Evolutionary conservation across 768 basidiomycete genomes (phyloP).

Genomic region (Butyriboletus loyo): DNA sequence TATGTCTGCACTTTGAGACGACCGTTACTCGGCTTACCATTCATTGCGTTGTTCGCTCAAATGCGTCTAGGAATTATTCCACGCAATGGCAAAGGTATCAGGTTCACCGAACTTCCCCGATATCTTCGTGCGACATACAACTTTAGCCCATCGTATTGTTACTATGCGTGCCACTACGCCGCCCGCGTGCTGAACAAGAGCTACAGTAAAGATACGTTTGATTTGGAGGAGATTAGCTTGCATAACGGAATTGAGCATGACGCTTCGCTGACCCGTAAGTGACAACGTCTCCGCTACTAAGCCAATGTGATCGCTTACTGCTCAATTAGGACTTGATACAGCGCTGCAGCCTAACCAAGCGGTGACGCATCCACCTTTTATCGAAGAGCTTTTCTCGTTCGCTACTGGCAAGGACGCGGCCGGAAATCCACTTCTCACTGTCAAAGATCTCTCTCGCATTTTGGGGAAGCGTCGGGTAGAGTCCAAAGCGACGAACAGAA

Average conservation of each 20-base stretch:
- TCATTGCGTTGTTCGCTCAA: neutral
- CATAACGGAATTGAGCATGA: constrained; percentile 19
- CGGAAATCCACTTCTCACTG: constrained; percentile 49
- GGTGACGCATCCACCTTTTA: constrained; percentile 44
- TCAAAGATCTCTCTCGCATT: constrained; percentile 55
- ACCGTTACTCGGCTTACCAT: neutral
- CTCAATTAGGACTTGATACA: constrained; percentile 50
- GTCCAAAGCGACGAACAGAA: constrained; percentile 47
- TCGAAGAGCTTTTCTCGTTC: constrained; percentile 53
- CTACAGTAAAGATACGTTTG: constrained; percentile 56
- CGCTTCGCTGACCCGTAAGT: constrained; percentile 29
- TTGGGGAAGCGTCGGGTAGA: constrained; percentile 61
- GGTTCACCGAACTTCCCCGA: constrained; percentile 43
- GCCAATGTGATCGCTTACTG: neutral
- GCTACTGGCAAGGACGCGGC: constrained; percentile 57
- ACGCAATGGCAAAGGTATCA: constrained; percentile 64
- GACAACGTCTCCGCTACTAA: neutral
- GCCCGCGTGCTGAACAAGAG: constrained; percentile 55
- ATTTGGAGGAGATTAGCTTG: constrained; percentile 43
- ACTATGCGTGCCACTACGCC: constrained; percentile 57
- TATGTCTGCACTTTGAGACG: constrained; percentile 48
- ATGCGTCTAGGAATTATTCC: constrained; percentile 39
- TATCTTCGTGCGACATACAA: constrained; percentile 58
- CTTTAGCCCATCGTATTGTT: constrained; percentile 63
- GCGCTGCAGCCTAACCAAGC: constrained; percentile 50